Evolutionary conservation across 306 rosid species (phyloP).

Genomic region (Calophaca sinica): DNA sequence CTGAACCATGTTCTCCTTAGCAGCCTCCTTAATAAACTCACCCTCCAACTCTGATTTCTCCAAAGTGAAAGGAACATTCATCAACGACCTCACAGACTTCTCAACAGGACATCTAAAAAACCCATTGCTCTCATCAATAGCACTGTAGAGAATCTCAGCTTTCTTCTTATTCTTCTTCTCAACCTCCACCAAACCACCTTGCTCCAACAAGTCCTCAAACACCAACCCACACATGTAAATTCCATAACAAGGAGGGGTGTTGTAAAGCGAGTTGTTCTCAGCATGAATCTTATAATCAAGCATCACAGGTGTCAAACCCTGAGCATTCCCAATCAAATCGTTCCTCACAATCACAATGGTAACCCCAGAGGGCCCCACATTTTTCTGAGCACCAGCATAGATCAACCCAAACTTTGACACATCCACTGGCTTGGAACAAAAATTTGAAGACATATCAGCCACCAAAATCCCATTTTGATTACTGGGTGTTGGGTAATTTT

Average conservation of each 20-base stretch:
- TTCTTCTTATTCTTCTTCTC: slow-evolving; percentile 90
- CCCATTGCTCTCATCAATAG: slow-evolving; percentile 83
- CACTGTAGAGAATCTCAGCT: slow-evolving; percentile 71
- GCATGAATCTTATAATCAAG: slow-evolving; percentile 87
- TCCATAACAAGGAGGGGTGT: slow-evolving; percentile 91
- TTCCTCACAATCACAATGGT: slow-evolving; percentile 83
- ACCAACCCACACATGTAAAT: slow-evolving; percentile 96
- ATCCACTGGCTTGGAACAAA: slow-evolving; percentile 94
- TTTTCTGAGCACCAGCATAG: slow-evolving; percentile 97
- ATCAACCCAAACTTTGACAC: slow-evolving; percentile 83
- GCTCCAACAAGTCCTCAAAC: slow-evolving; percentile 86
- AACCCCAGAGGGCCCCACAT: slow-evolving; percentile 97
- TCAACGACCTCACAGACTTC: slow-evolving; percentile 84
- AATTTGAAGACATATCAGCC: slow-evolving; percentile 97
- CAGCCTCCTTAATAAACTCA: slow-evolving; percentile 93
- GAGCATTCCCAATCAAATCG: slow-evolving; percentile 87
- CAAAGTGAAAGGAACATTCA: slow-evolving; percentile 95
- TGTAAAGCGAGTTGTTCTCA: slow-evolving; percentile 85
- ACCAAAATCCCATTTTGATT: slow-evolving; percentile 58
- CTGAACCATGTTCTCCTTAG: slow-evolving; percentile 89
- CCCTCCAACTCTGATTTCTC: slow-evolving; percentile 88
- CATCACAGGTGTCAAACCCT: slow-evolving; percentile 81
- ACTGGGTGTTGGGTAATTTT: slow-evolving; percentile 71
- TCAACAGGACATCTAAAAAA: slow-evolving; percentile 88
- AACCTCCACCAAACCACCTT: slow-evolving; percentile 87